A percentile compares a stretch with the other conserved stretches of the same genome.
Evolutionary conservation across 2,329 filamentous ascomycete genomes (phyloP).

Genomic region (Metarhizium sp.): DNA sequence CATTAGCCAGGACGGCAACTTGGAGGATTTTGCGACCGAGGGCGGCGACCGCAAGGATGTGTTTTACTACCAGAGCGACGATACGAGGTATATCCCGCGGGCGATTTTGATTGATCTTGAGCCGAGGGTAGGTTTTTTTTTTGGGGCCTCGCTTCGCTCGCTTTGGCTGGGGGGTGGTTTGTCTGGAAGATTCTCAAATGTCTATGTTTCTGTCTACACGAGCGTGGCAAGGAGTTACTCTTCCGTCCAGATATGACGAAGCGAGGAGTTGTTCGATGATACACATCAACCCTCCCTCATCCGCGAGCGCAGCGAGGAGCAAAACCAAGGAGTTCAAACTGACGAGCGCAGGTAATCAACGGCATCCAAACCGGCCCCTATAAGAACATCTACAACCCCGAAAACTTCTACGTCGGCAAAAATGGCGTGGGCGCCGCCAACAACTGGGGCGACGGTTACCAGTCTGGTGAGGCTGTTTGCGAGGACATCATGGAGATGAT

Average conservation of each 20-base stretch:
- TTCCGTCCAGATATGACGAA: no score
- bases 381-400: conserved; percentile 98
- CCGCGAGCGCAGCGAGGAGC: background rate
- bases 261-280: no score
- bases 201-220: no score
- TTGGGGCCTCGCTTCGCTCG: background rate
- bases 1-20: conserved; percentile 93
- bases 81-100: conserved; percentile 94
- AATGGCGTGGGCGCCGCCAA: conserved; percentile 91
- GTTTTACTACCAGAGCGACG: conserved; percentile 99
- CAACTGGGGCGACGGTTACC: conserved; percentile 96
- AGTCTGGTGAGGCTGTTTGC: conserved; percentile 81
- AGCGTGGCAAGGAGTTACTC: no score
- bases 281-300: background rate
- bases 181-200: background rate
- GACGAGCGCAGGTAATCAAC: conserved; percentile 60
- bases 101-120: conserved; percentile 94
- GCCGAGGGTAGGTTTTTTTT: conserved; percentile 53
- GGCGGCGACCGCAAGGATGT: conserved; percentile 97
- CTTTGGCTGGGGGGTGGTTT: no score
- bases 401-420: conserved; percentile 97
- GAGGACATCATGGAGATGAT: conserved; percentile 99
- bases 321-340: background rate
- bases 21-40: conserved; percentile 96
- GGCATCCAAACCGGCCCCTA: conserved; percentile 88